Base-by-base conservation (phyloP, 768 basidiomycete species). In the Suillus weaverae region DNA sequence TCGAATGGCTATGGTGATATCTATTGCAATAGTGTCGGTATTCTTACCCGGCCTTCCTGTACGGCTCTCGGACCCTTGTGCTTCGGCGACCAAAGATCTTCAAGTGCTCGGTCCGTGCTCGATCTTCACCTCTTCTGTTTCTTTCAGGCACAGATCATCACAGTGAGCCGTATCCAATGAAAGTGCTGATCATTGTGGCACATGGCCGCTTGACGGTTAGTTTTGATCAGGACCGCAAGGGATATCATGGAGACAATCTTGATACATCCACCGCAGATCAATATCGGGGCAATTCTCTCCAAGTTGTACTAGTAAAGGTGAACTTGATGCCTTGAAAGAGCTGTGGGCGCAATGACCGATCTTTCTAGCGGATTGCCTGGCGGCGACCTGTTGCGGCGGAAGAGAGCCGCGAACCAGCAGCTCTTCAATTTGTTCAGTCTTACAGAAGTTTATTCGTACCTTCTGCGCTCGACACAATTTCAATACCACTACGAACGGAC, bases 61-160 rank as follows among this genome's bases (percentile, higher is more conserved):
- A 54, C 53, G 53, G 53, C 32, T 54, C 32, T 54, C 53, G 53
- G 53, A 54, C 51, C 51, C 51, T 53, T 53, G 51, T 20, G 33
- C 33, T 54, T 54, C 33, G 53, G 53, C 53, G 30, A 54, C 53
- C 32, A 54, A 54, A 54, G 32, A 33, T 54, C 51, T 10, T 53
- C 32, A 35, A 54, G 32, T n/a, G 33, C 32, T 54, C 53, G 33
- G 53, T 33, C 53, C 32, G 20, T 54, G 53, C 20, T 54, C 30
- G 32, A n/a, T 54, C 32, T 54, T 54, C 20, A 54, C 32, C 18
- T 33, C 32, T 33, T 32, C 32, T 10, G 32, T 54, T 54, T 33
- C 32, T 33, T 33, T 32, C 20, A 33, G 53, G 53, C 32, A 54
- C 53, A 48, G 22, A 48, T 26, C 10, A 48, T 14, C 22, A 13